Base-by-base conservation (phyloP, 129 eudicot genomes). In the Erigeron canadensis region DNA sequence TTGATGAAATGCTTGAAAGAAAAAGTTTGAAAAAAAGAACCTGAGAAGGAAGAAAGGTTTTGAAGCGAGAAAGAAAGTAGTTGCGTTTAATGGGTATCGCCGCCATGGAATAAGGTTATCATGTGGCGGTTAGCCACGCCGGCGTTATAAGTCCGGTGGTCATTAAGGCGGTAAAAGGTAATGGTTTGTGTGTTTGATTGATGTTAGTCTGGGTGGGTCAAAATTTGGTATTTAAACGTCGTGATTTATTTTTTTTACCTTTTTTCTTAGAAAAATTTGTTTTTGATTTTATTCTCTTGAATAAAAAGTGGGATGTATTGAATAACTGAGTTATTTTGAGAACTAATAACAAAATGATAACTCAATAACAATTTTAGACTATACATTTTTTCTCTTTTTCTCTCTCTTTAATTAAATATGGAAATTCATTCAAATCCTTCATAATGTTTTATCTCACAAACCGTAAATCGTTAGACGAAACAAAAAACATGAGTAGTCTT, bases 1-100 rank as follows among this genome's bases (percentile, higher is more conserved):
- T 83, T 57, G 91, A 86, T 63, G 50, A 86, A 85, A 73, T 86
- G 89, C 73, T 75, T 10, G 48, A 69, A n/a, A n/a, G 57, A 66
- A 50, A 7, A 62, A 15, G 5, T 37, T 7, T 10, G 71, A 8
- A 21, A 19, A 18, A 19, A 18, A 12, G 57, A 68, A 86, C 96
- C 94, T 86, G 89, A 47, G 83, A 67, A 12, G 65, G 22, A 16
- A 83, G 44, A 18, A 84, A 77, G 48, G 80, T 45, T 69, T 82
- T 84, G 60, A 86, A 76, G 66, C 86, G 83, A 28, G 77, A 74
- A 41, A 84, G 47, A 37, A 83, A 46, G 23, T 77, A 57, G 40
- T 77, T 67, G 67, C 81, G 71, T 72, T 56, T 81, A n/a, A 73
- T 19, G 65, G 81, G 61, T 21, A 83, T 64, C 48, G 78, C 84